Evolutionary conservation across 257 asterid species (phyloP).

Genomic region (Verbena officinalis): DNA sequence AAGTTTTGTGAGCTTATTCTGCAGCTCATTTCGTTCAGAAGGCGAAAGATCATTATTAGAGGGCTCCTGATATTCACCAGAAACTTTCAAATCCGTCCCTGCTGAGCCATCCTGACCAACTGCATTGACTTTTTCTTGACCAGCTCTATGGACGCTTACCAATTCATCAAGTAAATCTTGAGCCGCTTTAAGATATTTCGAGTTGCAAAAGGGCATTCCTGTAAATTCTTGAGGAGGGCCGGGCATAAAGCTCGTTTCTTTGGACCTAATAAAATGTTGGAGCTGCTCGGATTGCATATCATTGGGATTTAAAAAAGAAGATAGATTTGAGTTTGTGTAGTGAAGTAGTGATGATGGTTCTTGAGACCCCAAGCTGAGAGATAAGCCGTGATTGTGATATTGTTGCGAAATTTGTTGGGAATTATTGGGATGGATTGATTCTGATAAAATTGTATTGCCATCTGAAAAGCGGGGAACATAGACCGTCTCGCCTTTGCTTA

Average conservation of each 20-base stretch:
- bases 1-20: conserved; percentile 62
- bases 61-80: conserved; percentile 39
- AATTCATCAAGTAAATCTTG: conserved; percentile 68
- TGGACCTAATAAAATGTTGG: conserved; percentile 29
- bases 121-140: conserved; percentile 37
- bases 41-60: conserved; percentile 48
- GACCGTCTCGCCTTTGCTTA: conserved; percentile 48
- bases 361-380: conserved; percentile 71
- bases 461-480: conserved; percentile 47
- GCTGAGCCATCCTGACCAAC: conserved; percentile 34
- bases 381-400: conserved; percentile 59
- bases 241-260: conserved; percentile 33
- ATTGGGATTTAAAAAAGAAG: conserved; percentile 40
- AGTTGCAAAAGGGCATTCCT: conserved; percentile 43
- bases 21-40: conserved; percentile 53
- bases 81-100: conserved; percentile 34
- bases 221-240: conserved; percentile 32
- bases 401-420: conserved; percentile 42
- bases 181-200: conserved; percentile 64
- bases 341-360: conserved; percentile 42
- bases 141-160: conserved; percentile 50
- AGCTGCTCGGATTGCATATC: conserved; percentile 41
- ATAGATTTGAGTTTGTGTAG: conserved; percentile 40
- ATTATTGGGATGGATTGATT: conserved; percentile 34
- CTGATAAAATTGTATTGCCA: conserved; percentile 35